Percentiles rank a stretch among this genome's conserved stretches.
Evolutionary conservation across 164 flowering plant genomes (phyloP).

Genomic region (Kingdonia uniflora): DNA sequence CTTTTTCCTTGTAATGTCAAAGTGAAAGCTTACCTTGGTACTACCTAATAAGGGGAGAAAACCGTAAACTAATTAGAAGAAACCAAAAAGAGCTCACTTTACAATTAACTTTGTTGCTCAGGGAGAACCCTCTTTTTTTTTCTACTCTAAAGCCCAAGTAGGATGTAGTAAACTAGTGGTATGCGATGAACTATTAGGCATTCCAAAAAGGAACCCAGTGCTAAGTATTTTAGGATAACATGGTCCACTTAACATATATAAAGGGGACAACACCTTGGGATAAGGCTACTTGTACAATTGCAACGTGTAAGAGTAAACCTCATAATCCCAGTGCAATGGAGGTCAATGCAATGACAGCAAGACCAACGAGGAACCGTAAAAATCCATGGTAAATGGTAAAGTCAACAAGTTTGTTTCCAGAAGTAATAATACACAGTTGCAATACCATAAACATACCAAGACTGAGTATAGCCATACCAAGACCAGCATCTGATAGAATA

Average conservation of each 20-base stretch:
- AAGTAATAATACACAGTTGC: constrained; percentile 78
- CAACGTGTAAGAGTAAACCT: constrained; percentile 60
- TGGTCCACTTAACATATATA: constrained; percentile 83
- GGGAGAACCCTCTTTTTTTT: not conserved
- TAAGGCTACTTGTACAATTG: constrained; percentile 90
- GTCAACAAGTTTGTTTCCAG: constrained; percentile 71
- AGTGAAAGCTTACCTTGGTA: no score
- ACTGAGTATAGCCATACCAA: constrained; percentile 99
- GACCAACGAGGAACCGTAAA: constrained; percentile 71
- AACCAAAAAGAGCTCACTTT: not conserved
- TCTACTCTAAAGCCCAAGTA: constrained; percentile 58
- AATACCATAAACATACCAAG: constrained; percentile 98
- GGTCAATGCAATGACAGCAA: constrained; percentile 89
- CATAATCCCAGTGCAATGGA: constrained; percentile 63
- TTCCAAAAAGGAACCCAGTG: constrained; percentile 96
- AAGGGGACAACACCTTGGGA: constrained; percentile 94
- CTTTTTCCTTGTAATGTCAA: no score
- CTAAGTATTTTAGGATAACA: constrained; percentile 77
- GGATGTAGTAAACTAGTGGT: constrained; percentile 80
- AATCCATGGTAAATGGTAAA: constrained; percentile 86
- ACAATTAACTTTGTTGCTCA: not conserved
- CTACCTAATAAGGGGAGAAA: no score
- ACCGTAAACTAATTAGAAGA: not conserved
- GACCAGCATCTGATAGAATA: constrained; percentile 94
- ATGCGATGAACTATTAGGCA: constrained; percentile 90